A percentile compares a stretch with the other conserved stretches of the same genome.
phyloP scores from a whole-genome alignment of 1,284 basidiomycete species.

The Leccinum angustisporum region DNA sequence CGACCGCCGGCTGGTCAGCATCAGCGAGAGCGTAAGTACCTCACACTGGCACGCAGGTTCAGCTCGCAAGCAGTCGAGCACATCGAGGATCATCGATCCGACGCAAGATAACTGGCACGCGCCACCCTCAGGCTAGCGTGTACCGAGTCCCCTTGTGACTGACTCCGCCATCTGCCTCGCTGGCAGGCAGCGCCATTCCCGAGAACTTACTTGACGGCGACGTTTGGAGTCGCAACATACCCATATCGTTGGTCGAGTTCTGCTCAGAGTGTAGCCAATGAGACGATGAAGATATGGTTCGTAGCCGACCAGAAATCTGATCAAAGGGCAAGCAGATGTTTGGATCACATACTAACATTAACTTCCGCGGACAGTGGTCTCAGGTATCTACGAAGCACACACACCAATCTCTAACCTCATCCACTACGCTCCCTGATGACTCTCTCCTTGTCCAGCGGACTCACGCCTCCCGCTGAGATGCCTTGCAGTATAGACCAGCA shows the following conservation, averaged over 20 bases:
- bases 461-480: background rate
- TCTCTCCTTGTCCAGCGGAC: slow-evolving; percentile 1
- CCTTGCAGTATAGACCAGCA: slow-evolving; percentile 3
- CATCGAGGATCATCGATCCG: background rate
- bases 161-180: background rate
- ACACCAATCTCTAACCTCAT: background rate
- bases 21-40: background rate
- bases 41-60: background rate
- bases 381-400: background rate
- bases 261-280: background rate
- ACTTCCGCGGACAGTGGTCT: background rate
- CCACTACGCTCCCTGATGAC: slow-evolving; percentile 1
- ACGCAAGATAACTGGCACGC: background rate
- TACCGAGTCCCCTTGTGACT: background rate
- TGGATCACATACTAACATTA: background rate
- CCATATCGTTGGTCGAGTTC: background rate
- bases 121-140: background rate
- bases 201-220: background rate
- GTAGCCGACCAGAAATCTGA: background rate
- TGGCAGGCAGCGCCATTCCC: background rate
- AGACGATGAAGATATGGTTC: background rate
- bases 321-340: background rate
- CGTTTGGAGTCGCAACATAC: background rate
- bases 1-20: too few species aligned
- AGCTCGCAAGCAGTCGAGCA: background rate